A percentile compares a stretch with the other conserved stretches of the same genome.
phyloP scores from a whole-genome alignment of 306 rosid species.

The Quercus variabilis region DNA sequence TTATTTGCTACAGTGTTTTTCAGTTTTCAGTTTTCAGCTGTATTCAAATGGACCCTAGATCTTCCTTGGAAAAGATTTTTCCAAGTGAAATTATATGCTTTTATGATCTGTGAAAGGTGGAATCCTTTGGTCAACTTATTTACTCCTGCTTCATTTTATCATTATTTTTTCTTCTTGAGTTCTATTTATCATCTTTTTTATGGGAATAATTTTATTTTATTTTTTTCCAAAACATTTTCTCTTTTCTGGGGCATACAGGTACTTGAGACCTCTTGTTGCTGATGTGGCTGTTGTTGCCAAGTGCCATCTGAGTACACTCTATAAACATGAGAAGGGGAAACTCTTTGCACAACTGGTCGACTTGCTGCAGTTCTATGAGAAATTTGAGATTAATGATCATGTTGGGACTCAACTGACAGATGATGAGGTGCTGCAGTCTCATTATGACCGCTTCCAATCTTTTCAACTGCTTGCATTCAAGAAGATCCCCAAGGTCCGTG shows the following conservation, averaged over 20 bases:
- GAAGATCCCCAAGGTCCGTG: slow-evolving; percentile 72
- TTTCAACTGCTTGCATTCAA: slow-evolving; percentile 88
- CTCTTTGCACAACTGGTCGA: slow-evolving; percentile 95
- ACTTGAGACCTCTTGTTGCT: slow-evolving; percentile 90
- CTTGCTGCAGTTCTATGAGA: slow-evolving; percentile 88
- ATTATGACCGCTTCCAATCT: slow-evolving; percentile 77
- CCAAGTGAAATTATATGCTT: neutral
- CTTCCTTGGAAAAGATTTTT: too few relatives aligned
- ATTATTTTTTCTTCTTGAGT: neutral
- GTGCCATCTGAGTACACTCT: slow-evolving; percentile 93
- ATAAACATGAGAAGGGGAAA: slow-evolving; percentile 86
- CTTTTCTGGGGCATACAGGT: slow-evolving; percentile 43
- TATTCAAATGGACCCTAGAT: too few relatives aligned
- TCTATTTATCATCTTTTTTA: neutral
- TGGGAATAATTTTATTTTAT: too few relatives aligned
- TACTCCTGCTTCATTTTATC: neutral
- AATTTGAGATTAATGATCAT: slow-evolving; percentile 95
- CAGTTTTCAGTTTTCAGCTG: too few relatives aligned
- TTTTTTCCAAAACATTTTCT: neutral
- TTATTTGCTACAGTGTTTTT: too few relatives aligned
- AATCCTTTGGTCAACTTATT: neutral
- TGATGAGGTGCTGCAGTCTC: slow-evolving; percentile 90
- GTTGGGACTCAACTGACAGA: slow-evolving; percentile 83
- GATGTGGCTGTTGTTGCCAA: slow-evolving; percentile 96
- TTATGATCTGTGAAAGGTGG: neutral